Conservation (phyloP, 352 stramenopile genomes). For the Pythium sukuiense region DNA sequence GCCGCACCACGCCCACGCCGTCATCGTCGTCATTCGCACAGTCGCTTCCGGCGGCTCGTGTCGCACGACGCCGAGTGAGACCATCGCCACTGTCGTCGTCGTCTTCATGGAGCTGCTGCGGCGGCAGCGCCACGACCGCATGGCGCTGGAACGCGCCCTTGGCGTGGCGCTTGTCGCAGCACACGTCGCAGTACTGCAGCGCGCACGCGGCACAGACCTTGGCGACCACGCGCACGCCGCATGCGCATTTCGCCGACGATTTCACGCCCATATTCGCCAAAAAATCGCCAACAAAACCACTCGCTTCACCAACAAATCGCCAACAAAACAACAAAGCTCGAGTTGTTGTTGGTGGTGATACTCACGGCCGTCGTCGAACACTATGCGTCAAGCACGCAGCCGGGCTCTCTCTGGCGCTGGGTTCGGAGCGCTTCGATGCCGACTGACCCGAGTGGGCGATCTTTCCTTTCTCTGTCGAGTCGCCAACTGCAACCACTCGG, state of each 20-base stretch:
- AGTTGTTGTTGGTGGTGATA: not conserved
- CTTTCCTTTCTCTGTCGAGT: slow-evolving; percentile 5
- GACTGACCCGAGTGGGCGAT: not conserved
- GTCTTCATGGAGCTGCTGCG: not conserved
- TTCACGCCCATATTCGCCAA: not conserved
- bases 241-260: slow-evolving; percentile 23
- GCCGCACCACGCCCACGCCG: not conserved
- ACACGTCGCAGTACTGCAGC: slow-evolving; percentile 37
- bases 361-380: not conserved
- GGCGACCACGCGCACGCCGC: slow-evolving; percentile 21
- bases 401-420: not conserved
- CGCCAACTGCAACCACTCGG: slow-evolving; percentile 5
- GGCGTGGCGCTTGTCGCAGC: slow-evolving; percentile 31
- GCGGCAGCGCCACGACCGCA: slow-evolving; percentile 19
- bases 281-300: not conserved
- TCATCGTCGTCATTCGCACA: slow-evolving; percentile 5
- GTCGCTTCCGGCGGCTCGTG: not conserved
- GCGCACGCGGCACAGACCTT: slow-evolving; percentile 33
- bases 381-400: not conserved
- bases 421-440: slow-evolving; percentile 1
- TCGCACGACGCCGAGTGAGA: not conserved
- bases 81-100: not conserved
- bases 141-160: slow-evolving; percentile 43
- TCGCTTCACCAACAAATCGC: not conserved
- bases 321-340: not conserved